Conservation (phyloP, 495 filamentous ascomycete genomes). For the Annulohypoxylon bovei region DNA sequence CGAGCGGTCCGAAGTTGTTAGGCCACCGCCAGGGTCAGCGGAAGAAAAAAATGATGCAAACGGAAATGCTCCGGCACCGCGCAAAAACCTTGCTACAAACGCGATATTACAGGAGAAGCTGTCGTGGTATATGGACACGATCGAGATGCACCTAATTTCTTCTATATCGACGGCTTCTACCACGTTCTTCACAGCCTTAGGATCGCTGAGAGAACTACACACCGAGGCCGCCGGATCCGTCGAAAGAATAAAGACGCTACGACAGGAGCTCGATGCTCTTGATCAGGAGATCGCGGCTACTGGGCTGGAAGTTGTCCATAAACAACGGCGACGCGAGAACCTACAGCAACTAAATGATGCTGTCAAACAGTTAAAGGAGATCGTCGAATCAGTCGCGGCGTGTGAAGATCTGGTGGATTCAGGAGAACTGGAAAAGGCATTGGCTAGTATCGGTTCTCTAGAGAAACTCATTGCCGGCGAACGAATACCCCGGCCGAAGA, state of each 20-base stretch:
- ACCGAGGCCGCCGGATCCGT: conserved; percentile 93
- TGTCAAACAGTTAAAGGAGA: conserved; percentile 80
- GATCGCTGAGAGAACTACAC: conserved; percentile 89
- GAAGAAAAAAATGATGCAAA: conserved; percentile 68
- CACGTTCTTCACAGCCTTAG: conserved; percentile 95
- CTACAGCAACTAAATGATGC: conserved; percentile 82
- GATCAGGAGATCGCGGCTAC: conserved; percentile 89
- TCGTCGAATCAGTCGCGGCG: conserved; percentile 76
- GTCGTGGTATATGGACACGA: conserved; percentile 99
- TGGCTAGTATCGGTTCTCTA: conserved; percentile 76
- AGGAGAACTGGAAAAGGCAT: conserved; percentile 80
- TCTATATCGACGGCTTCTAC: conserved; percentile 94
- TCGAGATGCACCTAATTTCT: conserved; percentile 96
- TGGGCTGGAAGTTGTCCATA: conserved; percentile 85
- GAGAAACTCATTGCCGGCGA: conserved; percentile 80
- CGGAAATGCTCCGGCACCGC: conserved; percentile 69
- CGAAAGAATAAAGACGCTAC: conserved; percentile 80
- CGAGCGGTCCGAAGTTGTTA: conserved; percentile 91
- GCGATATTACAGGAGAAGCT: conserved; percentile 99
- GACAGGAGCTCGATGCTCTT: conserved; percentile 79
- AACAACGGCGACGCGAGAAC: conserved; percentile 84
- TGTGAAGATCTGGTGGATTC: conserved; percentile 85
- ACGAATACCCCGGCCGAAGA: conserved; percentile 5
- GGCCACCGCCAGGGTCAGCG: conserved; percentile 66
- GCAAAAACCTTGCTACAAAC: conserved; percentile 94